Evolutionary conservation across 495 filamentous ascomycete species (phyloP), one percentile per base, ranked within the genome.

Genomic region (Xylaria venustula): DNA sequence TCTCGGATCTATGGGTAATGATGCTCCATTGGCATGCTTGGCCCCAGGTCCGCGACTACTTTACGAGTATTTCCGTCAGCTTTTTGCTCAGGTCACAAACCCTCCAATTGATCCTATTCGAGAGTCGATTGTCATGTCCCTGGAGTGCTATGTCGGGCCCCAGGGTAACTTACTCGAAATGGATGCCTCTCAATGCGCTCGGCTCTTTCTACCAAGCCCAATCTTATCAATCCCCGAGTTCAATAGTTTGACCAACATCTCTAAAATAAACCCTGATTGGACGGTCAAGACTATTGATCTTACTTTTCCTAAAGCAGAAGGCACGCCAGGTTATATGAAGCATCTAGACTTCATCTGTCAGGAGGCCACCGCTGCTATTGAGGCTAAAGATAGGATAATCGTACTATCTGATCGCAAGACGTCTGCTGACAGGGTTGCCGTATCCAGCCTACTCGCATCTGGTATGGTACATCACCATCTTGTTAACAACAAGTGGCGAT

Each of bases 1-100:
- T n/a, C 83, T 99, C 26, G 94, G 94, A 34, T 99, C 94, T 56
- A 99, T 99, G 94, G 94, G 94, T 66, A 99, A 99, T 73, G 94
- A 99, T 81, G 91, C 92, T 40, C 94, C 94, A 15, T 78, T 99
- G 65, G 94, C 94, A 26, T 97, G 93, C 74, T 83, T 99, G 64
- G 89, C 94, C 28, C 83, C 87, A 49, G 89, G 94, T 56, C 93
- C 94, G 55, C 91, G 93, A 67, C 81, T 98, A 55, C 85, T 98
- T 41, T 96, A 91, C 72, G 94, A 99, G 74, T 99, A 99, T 76
- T 99, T 98, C 88, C 88, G 95, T 30, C 91, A 99, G 79, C 88
- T 99, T 30, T 99, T 99, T 72, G 94, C 94, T 8, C 94, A 99
- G 80, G 94, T 99, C 74, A 99, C 94, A 36, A 99, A 99, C 72